Base-by-base conservation (phyloP, 495 filamentous ascomycete genomes). In the Hypomontagnella submonticulosa region DNA sequence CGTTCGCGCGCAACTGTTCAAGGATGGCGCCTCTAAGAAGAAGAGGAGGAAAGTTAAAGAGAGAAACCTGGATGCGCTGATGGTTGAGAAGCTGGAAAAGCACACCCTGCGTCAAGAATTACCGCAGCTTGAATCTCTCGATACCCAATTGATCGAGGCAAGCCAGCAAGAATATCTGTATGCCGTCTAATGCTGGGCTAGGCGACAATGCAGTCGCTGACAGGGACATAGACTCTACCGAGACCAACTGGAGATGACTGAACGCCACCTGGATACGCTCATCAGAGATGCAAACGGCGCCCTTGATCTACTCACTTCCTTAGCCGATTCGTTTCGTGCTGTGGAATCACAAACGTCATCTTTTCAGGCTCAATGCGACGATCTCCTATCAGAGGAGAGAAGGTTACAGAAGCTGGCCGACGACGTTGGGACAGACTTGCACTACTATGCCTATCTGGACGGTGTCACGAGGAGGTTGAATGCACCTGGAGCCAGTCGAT, bases 391-490 rank as follows among this genome's bases (percentile, higher is more conserved):
- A 3, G 91, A 96, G 47, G 90, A 97, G 73, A 87, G 84, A 61
- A 87, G 89, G 11, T 82, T 97, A 18, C 85, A 89, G 48, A 82
- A 83, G 33, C 80, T 98, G 36, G 90, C 92, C 0, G 88, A 93
- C 63, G 87, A 89, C 27, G 89, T 99, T 43, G 89, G 89, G 5
- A 86, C 89, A 23, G 96, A 96, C 63, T 81, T 97, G 4, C 87
- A 92, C 63, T 97, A 96, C 73, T 99, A 97, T 72, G 86, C 88
- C 16, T 96, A 94, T 72, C 83, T 98, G 16, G 95, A 97, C 58
- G 93, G 90, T 48, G 91, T 94, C 47, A 97, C 93, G 9, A 85
- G 92, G 50, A 84, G 90, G 23, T 85, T 99, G 40, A 97, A 97
- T 81, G 93, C 93, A 18, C 95, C 96, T 7, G 92, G 93, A 11